Percentiles rank a stretch among this genome's conserved stretches.
Conservation (phyloP, 192 early-diverging fungal species). For the Spizellomyces punctatus region DNA sequence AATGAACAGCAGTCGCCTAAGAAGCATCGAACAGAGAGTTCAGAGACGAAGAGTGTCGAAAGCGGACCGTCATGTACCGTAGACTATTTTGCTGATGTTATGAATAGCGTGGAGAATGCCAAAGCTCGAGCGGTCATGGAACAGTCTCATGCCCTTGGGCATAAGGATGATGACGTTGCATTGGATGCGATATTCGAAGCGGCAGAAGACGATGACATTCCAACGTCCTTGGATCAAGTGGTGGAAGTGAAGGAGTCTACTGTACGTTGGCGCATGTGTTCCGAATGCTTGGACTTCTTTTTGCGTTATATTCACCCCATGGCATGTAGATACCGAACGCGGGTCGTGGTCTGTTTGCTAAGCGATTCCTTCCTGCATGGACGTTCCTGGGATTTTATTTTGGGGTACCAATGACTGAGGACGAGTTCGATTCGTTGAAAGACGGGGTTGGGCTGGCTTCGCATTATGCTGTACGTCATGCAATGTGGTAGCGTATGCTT, state of each 20-base stretch:
- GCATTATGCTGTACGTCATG: constrained; percentile 79
- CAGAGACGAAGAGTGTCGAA: too few relatives aligned
- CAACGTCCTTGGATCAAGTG: constrained; percentile 39
- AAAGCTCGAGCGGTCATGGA: constrained; percentile 32
- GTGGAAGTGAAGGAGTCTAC: constrained; percentile 44
- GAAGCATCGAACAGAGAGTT: too few relatives aligned
- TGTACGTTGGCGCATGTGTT: constrained; percentile 15
- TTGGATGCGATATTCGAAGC: constrained; percentile 8
- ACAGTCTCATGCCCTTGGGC: constrained; percentile 1
- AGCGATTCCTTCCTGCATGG: constrained; percentile 66
- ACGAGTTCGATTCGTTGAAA: constrained; percentile 88
- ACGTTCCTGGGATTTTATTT: constrained; percentile 91
- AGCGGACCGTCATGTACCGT: too few relatives aligned
- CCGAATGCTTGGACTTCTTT: background rate
- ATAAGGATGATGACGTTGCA: background rate
- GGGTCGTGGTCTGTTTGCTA: constrained; percentile 46
- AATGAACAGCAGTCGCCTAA: too few relatives aligned
- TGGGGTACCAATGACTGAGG: constrained; percentile 95
- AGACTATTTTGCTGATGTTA: too few relatives aligned
- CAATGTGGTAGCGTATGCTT: background rate
- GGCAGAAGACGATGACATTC: constrained; percentile 27
- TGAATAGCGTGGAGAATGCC: background rate
- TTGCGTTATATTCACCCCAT: background rate
- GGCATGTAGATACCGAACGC: constrained; percentile 38
- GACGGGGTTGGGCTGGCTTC: constrained; percentile 77